Evolutionary conservation across 805 yeast species (phyloP).

Genomic region (Wickerhamomyces ciferrii): DNA sequence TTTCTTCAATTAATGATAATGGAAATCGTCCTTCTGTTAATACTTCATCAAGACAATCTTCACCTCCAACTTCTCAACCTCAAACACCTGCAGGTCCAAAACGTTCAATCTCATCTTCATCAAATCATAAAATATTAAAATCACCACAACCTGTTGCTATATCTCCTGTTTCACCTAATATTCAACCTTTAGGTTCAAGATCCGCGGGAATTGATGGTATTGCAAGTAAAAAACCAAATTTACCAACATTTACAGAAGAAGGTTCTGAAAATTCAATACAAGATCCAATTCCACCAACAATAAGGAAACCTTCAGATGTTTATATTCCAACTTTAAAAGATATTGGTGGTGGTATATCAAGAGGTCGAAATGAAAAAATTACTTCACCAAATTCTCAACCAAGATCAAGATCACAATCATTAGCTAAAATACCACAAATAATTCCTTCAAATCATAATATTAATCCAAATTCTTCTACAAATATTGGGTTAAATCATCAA

Average conservation of each 20-base stretch:
- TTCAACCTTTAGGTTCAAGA: neutral
- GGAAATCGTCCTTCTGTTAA: neutral
- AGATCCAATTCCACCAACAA: neutral
- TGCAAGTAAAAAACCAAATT: neutral
- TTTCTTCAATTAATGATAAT: too few species aligned
- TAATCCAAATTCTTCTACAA: neutral
- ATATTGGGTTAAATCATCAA: neutral
- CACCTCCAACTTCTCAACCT: neutral
- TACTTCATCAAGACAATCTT: neutral
- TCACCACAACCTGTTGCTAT: slow-evolving; percentile 1
- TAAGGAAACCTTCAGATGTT: neutral
- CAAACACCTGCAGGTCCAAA: neutral
- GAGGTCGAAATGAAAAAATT: neutral
- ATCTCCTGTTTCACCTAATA: neutral
- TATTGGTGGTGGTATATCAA: neutral
- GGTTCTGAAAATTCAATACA: neutral
- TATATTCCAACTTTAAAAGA: neutral
- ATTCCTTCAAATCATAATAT: neutral
- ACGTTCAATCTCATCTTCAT: neutral
- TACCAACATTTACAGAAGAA: slow-evolving; percentile 1
- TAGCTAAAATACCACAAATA: neutral
- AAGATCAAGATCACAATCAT: neutral
- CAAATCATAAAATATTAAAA: neutral
- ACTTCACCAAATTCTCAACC: neutral
- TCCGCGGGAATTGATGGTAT: neutral